Percentiles rank a stretch among this genome's conserved stretches.
These are phyloP conservation scores for Nitzschia putrida DNA, from an alignment of 108 stramenopile species.

Conservation along the genomic window DNA sequence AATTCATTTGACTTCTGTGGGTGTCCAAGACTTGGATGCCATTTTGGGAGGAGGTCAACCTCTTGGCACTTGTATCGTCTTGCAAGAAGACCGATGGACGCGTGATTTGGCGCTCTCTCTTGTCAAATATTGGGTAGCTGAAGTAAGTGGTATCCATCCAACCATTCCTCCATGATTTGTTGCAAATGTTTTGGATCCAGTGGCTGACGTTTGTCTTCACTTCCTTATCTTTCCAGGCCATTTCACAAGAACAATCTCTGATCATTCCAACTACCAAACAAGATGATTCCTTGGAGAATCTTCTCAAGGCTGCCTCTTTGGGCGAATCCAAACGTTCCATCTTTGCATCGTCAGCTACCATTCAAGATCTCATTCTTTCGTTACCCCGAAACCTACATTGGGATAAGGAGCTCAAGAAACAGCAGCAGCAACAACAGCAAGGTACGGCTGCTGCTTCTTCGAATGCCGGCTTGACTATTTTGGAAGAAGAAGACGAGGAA, in stretches of 20 bases:
- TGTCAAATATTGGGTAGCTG: constrained; percentile 78
- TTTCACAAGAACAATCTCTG: constrained; percentile 47
- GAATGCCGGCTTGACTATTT: background rate
- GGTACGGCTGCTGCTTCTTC: background rate
- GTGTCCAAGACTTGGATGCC: constrained; percentile 73
- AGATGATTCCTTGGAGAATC: background rate
- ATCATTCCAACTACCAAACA: constrained; percentile 22
- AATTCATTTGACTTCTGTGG: constrained; percentile 66
- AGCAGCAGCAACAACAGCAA: constrained; percentile 8
- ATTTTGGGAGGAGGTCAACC: constrained; percentile 80
- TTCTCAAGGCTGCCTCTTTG: background rate
- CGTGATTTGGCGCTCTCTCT: constrained; percentile 60
- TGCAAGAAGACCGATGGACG: constrained; percentile 85
- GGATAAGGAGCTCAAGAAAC: constrained; percentile 55
- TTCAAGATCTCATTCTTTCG: constrained; percentile 33
- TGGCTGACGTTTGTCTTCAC: no score
- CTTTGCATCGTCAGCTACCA: constrained; percentile 1
- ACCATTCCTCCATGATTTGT: no score
- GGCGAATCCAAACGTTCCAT: background rate
- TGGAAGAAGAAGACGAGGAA: constrained; percentile 40
- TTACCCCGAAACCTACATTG: constrained; percentile 76
- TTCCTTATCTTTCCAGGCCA: constrained; percentile 24
- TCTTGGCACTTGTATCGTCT: constrained; percentile 60
- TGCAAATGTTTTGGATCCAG: no score
- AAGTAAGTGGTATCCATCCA: constrained; percentile 43